Evolutionary conservation across 176 grass and related monocot species (phyloP), one percentile per base, ranked within the genome.

Genomic region (Carex cristatella): DNA sequence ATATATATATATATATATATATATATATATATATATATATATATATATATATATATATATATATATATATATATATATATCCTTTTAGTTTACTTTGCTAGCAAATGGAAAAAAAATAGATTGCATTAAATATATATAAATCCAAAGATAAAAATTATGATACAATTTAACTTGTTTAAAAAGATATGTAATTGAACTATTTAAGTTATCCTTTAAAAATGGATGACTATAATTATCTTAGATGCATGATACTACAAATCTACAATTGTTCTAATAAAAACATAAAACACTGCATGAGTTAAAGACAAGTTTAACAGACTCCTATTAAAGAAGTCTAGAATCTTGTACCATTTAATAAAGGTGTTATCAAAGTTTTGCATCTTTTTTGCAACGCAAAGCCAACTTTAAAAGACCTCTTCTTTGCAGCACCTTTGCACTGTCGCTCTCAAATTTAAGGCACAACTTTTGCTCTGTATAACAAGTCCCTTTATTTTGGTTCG

Each of bases 381-480:
- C 61, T 68, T 64, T n/a, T 57, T 32, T 56, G 73, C 4, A 78
- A 83, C 64, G 19, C 61, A 83, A 83, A 66, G 81, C 81, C 62
- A 83, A 83, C 81, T 83, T 83, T 83, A 60, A 23, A 81, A 81
- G 73, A 62, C 59, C 59, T 46, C 59, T 72, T 72, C 69, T 65
- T 81, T 81, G 59, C 16, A 62, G 79, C 79, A 80, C 5, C 77
- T 80, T 83, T 68, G 81, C 55, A 83, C 40, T 54, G 81, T 83
- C 81, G 5, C 44, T 69, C 62, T 83, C 62, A 67, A 83, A 65
- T 27, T 65, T 55, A n/a, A 2, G 13, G 9, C 12, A 37, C 40
- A 83, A 68, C 81, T 83, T 83, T 83, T 66, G 37, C 62, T 68
- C 81, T 83, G 81, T 83, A 40, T 4, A 83, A 53, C 62, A 49